phyloP scores from a whole-genome alignment of 768 basidiomycete species.

The Calocybe cyanea region DNA sequence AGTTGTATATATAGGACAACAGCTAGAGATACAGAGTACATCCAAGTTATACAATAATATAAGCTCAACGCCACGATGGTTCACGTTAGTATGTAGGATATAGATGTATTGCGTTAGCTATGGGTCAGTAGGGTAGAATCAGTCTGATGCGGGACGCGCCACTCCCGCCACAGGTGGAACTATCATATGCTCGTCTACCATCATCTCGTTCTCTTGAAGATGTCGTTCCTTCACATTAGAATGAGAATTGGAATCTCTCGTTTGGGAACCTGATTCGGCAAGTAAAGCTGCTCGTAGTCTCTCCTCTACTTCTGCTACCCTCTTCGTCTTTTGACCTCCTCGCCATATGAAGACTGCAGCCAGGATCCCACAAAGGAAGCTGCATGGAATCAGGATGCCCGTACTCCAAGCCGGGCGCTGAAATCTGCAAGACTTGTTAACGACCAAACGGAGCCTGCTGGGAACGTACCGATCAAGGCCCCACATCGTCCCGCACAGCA shows the following conservation, averaged over 20 bases:
- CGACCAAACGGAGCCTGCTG: neutral
- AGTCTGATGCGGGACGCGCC: conserved; percentile 10
- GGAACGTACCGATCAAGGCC: conserved; percentile 56
- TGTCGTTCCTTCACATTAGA: conserved; percentile 6
- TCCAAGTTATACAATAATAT: too few relatives aligned
- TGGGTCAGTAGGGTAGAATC: neutral
- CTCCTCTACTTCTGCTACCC: conserved; percentile 59
- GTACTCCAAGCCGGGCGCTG: conserved; percentile 68
- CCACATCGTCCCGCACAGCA: conserved; percentile 81
- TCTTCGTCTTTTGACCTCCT: conserved; percentile 67
- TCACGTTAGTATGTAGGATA: too few relatives aligned
- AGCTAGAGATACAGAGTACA: too few relatives aligned
- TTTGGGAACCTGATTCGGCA: neutral
- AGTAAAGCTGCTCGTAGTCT: conserved; percentile 47
- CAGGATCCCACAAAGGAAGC: conserved; percentile 74
- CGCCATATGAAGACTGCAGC: conserved; percentile 73
- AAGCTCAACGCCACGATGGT: too few relatives aligned
- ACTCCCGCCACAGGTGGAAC: conserved; percentile 25
- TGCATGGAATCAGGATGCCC: conserved; percentile 62
- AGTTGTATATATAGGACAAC: too few relatives aligned
- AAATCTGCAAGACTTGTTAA: conserved; percentile 35
- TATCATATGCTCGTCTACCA: conserved; percentile 38
- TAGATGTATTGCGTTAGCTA: neutral
- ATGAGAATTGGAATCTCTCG: conserved; percentile 1
- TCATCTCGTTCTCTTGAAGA: conserved; percentile 18